These are phyloP conservation scores for Scheffersomyces insectosa DNA, from an alignment of 1,139 yeast genomes.

Conservation along the genomic window DNA sequence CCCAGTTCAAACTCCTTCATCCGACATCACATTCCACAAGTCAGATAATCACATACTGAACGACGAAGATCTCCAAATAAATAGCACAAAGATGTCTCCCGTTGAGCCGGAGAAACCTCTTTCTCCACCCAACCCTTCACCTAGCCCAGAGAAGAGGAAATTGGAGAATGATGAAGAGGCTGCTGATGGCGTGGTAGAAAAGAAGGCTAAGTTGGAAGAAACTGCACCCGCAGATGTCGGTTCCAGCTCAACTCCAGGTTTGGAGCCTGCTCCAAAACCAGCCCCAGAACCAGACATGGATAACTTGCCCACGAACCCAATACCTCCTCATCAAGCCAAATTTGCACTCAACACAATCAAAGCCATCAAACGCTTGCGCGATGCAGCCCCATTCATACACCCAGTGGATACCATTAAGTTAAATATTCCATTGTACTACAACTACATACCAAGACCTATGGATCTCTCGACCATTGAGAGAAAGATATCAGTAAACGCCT, in stretches of 20 bases:
- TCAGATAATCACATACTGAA: conserved; percentile 10
- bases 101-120: conserved; percentile 38
- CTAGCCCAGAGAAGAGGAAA: conserved; percentile 42
- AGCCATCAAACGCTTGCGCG: conserved; percentile 86
- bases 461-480: conserved; percentile 88
- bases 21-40: conserved; percentile 28
- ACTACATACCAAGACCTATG: conserved; percentile 86
- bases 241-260: conserved; percentile 7
- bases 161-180: conserved; percentile 24
- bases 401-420: conserved; percentile 91
- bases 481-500: conserved; percentile 69
- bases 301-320: conserved; percentile 65
- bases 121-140: conserved; percentile 49
- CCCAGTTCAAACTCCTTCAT: conserved; percentile 45
- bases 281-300: conserved; percentile 71
- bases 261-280: conserved; percentile 71
- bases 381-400: conserved; percentile 83
- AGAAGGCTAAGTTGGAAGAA: not conserved
- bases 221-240: not conserved
- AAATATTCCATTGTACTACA: conserved; percentile 88
- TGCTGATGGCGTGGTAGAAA: not conserved
- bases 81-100: conserved; percentile 6
- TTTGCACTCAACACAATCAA: conserved; percentile 67
- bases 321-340: conserved; percentile 84
- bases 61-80: conserved; percentile 3